A percentile compares a stretch with the other conserved stretches of the same genome.
phyloP scores from a whole-genome alignment of 1,284 basidiomycete species.

The Irpex lacteus region DNA sequence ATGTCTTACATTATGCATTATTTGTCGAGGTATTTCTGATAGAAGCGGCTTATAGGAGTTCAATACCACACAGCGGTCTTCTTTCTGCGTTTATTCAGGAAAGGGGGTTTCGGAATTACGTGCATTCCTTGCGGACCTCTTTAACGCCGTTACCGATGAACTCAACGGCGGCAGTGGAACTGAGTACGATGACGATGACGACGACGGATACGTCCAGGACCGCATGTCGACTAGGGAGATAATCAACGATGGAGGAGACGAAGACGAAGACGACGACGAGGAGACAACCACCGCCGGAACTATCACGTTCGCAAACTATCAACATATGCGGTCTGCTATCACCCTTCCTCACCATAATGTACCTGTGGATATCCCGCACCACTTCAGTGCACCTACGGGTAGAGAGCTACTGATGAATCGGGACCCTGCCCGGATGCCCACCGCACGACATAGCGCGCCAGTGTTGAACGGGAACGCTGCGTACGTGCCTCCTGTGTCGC shows the following conservation, averaged over 20 bases:
- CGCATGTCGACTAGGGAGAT: conserved; percentile 30
- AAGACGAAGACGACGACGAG: conserved; percentile 28
- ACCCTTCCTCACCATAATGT: neutral
- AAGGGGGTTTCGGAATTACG: conserved; percentile 86
- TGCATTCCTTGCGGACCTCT: conserved; percentile 70
- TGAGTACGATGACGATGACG: conserved; percentile 69
- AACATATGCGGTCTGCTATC: neutral
- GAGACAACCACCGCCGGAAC: conserved; percentile 5
- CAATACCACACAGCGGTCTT: conserved; percentile 85
- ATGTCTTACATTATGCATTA: conserved; percentile 26
- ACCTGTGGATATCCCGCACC: conserved; percentile 7
- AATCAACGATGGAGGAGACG: conserved; percentile 47
- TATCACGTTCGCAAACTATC: neutral
- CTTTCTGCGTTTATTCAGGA: conserved; percentile 97
- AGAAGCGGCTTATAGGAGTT: conserved; percentile 65
- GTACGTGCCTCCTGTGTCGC: conserved; percentile 4
- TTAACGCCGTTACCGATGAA: conserved; percentile 68
- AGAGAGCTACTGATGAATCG: conserved; percentile 22
- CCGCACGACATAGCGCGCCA: conserved; percentile 13
- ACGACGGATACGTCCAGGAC: conserved; percentile 8
- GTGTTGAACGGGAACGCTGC: conserved; percentile 17
- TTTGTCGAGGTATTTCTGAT: neutral
- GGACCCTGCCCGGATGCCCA: conserved; percentile 13
- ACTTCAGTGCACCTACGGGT: neutral
- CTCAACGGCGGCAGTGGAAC: conserved; percentile 69